A percentile compares a stretch with the other conserved stretches of the same genome.
Conservation (phyloP, 129 eudicot genomes). For the Ambrosia artemisiifolia region DNA sequence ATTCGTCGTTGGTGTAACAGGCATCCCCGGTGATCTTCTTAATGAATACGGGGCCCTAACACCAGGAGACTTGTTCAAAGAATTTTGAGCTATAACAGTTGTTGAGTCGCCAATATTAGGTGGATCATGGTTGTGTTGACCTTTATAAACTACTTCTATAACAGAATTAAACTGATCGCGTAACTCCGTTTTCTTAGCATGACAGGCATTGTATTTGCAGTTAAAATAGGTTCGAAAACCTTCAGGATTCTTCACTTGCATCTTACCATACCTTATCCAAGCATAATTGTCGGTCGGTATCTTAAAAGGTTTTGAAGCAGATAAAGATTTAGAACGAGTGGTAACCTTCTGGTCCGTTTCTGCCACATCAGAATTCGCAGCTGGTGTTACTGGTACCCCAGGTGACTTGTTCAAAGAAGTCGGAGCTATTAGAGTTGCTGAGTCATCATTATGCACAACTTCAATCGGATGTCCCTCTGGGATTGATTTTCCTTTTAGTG, state of each 20-base stretch:
- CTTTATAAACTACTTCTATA: constrained; percentile 53
- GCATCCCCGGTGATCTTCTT: constrained; percentile 27
- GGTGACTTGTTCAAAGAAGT: constrained; percentile 13
- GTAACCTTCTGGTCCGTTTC: constrained; percentile 9
- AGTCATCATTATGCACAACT: background rate
- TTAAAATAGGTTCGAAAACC: constrained; percentile 76
- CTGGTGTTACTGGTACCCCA: constrained; percentile 23
- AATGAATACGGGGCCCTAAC: constrained; percentile 25
- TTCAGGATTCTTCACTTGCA: constrained; percentile 65
- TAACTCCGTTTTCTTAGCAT: constrained; percentile 71
- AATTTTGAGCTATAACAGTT: background rate
- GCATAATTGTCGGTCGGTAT: constrained; percentile 52
- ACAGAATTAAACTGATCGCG: constrained; percentile 40
- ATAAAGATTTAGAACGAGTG: constrained; percentile 16
- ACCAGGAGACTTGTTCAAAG: constrained; percentile 18
- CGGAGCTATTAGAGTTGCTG: background rate
- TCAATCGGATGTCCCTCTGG: constrained; percentile 27
- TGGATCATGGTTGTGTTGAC: constrained; percentile 81
- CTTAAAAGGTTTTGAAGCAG: constrained; percentile 28
- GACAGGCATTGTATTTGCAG: constrained; percentile 57
- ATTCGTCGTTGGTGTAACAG: background rate
- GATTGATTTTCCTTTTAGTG: constrained; percentile 23
- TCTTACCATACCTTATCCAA: constrained; percentile 85
- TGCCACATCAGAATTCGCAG: background rate
- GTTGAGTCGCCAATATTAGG: constrained; percentile 31